Conservation (phyloP, 129 eudicot species). For the Calendula officinalis region DNA sequence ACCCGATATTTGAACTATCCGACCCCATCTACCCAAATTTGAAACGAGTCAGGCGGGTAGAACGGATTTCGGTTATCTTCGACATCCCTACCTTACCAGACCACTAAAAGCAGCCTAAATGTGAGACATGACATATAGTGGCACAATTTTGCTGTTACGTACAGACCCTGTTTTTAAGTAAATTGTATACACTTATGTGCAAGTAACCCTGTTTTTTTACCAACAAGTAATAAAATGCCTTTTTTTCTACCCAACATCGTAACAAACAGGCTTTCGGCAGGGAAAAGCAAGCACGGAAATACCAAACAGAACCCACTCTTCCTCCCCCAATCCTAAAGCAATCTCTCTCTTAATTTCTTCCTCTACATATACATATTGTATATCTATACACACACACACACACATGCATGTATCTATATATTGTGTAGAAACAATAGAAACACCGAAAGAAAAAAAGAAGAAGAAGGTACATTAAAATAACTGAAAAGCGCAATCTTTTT, state of each 20-base stretch:
- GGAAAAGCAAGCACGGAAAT: slow-evolving; percentile 19
- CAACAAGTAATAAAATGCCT: not conserved
- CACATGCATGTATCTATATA: slow-evolving; percentile 17
- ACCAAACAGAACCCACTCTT: slow-evolving; percentile 18
- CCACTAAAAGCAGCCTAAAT: no score
- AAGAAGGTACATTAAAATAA: slow-evolving; percentile 20
- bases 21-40: no score
- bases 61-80: no score
- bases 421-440: slow-evolving; percentile 14
- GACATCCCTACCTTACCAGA: no score
- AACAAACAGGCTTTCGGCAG: slow-evolving; percentile 17
- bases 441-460: slow-evolving; percentile 12
- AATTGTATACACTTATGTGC: no score
- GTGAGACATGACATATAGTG: no score
- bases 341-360: slow-evolving; percentile 19
- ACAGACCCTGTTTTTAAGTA: no score
- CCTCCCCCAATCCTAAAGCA: slow-evolving; percentile 23
- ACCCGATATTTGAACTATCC: no score
- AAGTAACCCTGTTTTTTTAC: no score
- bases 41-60: no score
- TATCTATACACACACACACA: not conserved
- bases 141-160: no score
- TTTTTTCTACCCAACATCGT: slow-evolving; percentile 5
- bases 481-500: slow-evolving; percentile 21
- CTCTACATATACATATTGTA: not conserved